Base-by-base conservation (phyloP, 169 alveolate genomes). In the Plasmodium gaboni region DNA sequence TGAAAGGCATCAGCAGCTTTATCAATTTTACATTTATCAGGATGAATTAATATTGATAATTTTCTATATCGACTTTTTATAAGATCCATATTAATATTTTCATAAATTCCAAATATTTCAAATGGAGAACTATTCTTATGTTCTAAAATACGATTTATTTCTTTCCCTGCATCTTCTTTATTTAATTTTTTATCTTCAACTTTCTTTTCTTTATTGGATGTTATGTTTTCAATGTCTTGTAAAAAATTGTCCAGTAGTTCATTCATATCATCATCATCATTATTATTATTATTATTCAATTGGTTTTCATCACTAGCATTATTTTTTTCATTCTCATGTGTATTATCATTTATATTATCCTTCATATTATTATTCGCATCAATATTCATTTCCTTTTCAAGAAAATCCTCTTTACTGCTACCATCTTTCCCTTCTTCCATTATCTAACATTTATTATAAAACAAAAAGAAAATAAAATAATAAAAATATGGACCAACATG, bases 1-100 rank as follows among this genome's bases (percentile, higher is more conserved):
- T 95, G 95, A 88, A 97, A 97, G 6, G 99, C 99, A 7, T 97
- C 98, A 26, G 88, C 93, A 12, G 99, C 98, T 60, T 91, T 92
- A 12, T 93, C 95, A 83, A 95, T 95, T 65, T 88, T 93, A 88
- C 97, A 95, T 71, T 97, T 97, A 93, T 97, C 99, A 4, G 99
- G 99, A 76, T 97, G 99, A 61, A 97, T 96, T 67, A 94, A 80
- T 22, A 96, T 83, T 12, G 98, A 95, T 28, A 95, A 74, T 74
- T 90, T 76, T 61, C 91, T 92, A 91, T 92, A 92, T 51, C 88
- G 88, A 17, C 93, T 93, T 59, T 76, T 93, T 59, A 93, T 91
- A 53, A 63, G 67, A 26, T 92, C 93, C 91, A 86, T 44, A 60
- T 70, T 59, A 17, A 86, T 48, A 48, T 83, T 61, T 71, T 71